These are phyloP conservation scores for Erythrobasidium hasegawianum DNA, from an alignment of 1,284 basidiomycete genomes.

Conservation along the genomic window DNA sequence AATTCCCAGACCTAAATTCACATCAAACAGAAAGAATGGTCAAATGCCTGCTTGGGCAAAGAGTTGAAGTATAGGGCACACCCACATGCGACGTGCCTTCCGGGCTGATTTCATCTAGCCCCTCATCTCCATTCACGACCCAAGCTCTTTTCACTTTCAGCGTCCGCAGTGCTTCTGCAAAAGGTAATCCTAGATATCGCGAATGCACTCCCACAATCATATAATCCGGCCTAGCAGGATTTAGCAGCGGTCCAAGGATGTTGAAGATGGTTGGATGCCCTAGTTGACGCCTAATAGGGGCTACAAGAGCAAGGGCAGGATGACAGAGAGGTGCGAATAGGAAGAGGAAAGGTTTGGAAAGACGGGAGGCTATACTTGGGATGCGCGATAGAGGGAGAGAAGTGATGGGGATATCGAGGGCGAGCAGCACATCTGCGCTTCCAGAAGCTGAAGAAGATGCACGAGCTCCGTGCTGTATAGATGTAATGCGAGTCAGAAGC, in stretches of 20 bases:
- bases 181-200: conserved; percentile 74
- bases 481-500: not conserved
- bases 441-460: conserved; percentile 94
- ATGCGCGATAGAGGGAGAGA: conserved; percentile 60
- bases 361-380: conserved; percentile 53
- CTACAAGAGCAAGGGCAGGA: conserved; percentile 76
- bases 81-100: conserved; percentile 77
- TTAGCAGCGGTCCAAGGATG: conserved; percentile 88
- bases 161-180: conserved; percentile 66
- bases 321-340: conserved; percentile 93
- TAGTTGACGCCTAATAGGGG: conserved; percentile 76
- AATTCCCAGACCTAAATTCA: conserved; percentile 55
- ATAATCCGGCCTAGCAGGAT: conserved; percentile 76
- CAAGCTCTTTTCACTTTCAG: conserved; percentile 70
- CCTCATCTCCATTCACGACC: conserved; percentile 90
- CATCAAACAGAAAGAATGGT: no score
- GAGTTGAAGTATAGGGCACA: conserved; percentile 27
- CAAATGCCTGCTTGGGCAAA: not conserved
- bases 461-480: conserved; percentile 79
- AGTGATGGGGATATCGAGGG: conserved; percentile 73
- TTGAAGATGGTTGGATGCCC: conserved; percentile 98
- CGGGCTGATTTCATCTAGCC: conserved; percentile 90
- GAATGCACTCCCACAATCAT: conserved; percentile 90
- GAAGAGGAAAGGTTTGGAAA: conserved; percentile 77
- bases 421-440: conserved; percentile 85